Evolutionary conservation across 768 basidiomycete genomes (phyloP).

Genomic region (Asterophora parasitica): DNA sequence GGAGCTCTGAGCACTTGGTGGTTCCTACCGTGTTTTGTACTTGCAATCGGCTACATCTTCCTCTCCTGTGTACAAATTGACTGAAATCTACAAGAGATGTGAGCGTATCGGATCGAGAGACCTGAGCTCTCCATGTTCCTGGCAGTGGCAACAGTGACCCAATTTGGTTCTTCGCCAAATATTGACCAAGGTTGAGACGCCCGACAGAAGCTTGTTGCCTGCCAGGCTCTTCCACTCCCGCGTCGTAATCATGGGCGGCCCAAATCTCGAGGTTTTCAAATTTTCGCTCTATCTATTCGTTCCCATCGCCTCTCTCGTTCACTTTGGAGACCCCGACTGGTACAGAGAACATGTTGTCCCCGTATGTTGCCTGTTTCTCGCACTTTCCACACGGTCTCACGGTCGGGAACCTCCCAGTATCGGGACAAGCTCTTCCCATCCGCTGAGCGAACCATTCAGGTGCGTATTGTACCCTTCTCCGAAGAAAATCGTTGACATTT

Average conservation of each 20-base stretch:
- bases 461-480: slow-evolving; percentile 18
- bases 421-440: slow-evolving; percentile 69
- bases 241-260: slow-evolving; percentile 29
- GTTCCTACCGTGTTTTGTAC: slow-evolving; percentile 6
- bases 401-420: slow-evolving; percentile 40
- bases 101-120: too few species aligned
- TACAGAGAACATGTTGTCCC: slow-evolving; percentile 75
- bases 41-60: slow-evolving; percentile 2
- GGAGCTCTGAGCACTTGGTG: slow-evolving; percentile 44
- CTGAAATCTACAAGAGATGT: neutral
- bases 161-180: slow-evolving; percentile 4
- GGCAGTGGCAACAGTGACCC: too few species aligned
- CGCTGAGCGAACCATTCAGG: slow-evolving; percentile 49
- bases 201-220: neutral
- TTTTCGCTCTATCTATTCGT: slow-evolving; percentile 84
- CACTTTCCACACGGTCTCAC: neutral
- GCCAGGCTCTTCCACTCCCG: too few species aligned
- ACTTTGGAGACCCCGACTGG: slow-evolving; percentile 89
- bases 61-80: slow-evolving; percentile 6
- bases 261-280: slow-evolving; percentile 88
- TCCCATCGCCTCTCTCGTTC: slow-evolving; percentile 72
- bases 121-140: too few species aligned
- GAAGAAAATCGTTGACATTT: neutral
- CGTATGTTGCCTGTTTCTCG: slow-evolving; percentile 30
- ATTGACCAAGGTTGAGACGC: too few species aligned